Base-by-base conservation (phyloP, 345 rosid species). In the Hibiscus mutabilis region DNA sequence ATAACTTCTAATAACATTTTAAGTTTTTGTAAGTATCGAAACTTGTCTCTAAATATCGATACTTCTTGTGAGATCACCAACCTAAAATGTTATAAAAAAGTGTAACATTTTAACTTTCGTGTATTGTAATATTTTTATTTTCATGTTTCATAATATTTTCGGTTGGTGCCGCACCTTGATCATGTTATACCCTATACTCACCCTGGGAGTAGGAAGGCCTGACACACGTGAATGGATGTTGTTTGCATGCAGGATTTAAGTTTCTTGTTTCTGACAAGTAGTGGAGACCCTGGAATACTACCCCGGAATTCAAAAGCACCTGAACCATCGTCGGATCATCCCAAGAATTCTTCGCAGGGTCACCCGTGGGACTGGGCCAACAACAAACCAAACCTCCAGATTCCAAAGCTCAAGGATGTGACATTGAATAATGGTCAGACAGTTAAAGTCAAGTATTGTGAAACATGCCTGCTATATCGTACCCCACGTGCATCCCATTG, bases 401-500 rank as follows among this genome's bases (percentile, higher is more conserved):
- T 90, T 37, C 97, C 97, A 0, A 73, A 89, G 25, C 82, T 85
- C 1, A 92, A 90, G 80, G 96, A 95, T 71, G 70, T 89, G 0
- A 25, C 60, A 13, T 14, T 65, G 2, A 75, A 88, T 3, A 89
- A 89, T 78, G 93, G 96, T 4, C 83, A 84, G 56, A 76, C 82
- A 0, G 69, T 95, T 1, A 90, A 86, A 82, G 97, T 92, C 18
- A 95, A 95, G 78, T 95, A 84, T 66, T 95, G 99, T 27, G 98
- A 92, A 0, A 92, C 99, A 69, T 95, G 99, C 76, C 79, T 90
- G 77, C 81, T 89, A 10, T 95, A 95, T 72, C 96, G 97, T 40
- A 91, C 92, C 0, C 97, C 99, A 2, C 87, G 99, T 8, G 96
- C 96, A 72, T 95, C 97, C 65, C 99, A 92, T 73, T 95, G 99